Evolutionary conservation across 768 basidiomycete species (phyloP), one percentile per base, ranked within the genome.

Genomic region (Coprinopsis strossmayeri): DNA sequence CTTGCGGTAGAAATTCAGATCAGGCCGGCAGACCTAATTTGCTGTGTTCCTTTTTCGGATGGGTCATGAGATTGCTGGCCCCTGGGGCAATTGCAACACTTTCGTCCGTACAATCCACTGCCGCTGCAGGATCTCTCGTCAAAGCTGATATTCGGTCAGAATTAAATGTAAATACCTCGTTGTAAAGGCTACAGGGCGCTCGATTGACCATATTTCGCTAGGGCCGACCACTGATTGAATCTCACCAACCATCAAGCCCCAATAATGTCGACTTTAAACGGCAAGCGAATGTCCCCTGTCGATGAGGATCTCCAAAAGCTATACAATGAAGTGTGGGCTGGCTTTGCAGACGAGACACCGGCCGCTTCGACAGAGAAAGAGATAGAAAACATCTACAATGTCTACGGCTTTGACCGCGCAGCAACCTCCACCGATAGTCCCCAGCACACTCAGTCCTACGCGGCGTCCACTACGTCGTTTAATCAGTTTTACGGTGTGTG

Each of bases 251-350:
- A 42, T 5, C 9, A 17, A 23, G 18, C 5, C 11, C 25, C 40
- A 5, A 42, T 18, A 18, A 38, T 38, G 17, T 38, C 40, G 35
- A 38, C 35, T 37, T 12, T 42, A 23, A 39, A 23, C 25, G 24
- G 38, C 18, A 45, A 45, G 37, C 62, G 67, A 32, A 53, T 53
- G 37, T 66, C 71, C 42, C 78, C 82, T 2, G 76, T 77, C 32
- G 86, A 87, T 53, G 79, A 81, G 57, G 85, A 87, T 59, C 73
- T 88, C 3, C 82, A 86, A 55, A 72, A 75, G 49, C 74, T 89
- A 37, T 89, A 87, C 63, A 77, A 87, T 53, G 82, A 86, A 61
- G 85, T 88, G 18, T 82, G 82, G 70, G 78, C 77, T 38, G 78
- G 77, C 24, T 88, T 85, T 56, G 64, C 72, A 25, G 80, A 84